Percentiles rank a stretch among this genome's conserved stretches.
These are phyloP conservation scores for Boletus subparvulus DNA, from an alignment of 768 basidiomycete genomes.

Conservation along the genomic window DNA sequence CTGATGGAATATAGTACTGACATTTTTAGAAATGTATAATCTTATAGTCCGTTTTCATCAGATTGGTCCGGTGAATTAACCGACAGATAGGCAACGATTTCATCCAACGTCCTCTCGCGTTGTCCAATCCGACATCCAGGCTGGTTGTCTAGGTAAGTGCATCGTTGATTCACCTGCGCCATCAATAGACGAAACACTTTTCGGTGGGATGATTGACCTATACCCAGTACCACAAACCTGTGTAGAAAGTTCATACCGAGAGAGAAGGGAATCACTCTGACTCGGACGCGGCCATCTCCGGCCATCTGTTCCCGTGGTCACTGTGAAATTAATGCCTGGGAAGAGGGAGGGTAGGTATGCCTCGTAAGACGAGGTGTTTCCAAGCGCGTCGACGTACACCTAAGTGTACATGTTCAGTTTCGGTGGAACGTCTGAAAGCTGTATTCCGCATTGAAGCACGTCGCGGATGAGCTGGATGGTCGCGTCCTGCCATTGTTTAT, in stretches of 20 bases:
- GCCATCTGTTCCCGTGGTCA: slow-evolving; percentile 33
- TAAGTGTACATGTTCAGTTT: slow-evolving; percentile 27
- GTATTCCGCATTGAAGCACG: slow-evolving; percentile 76
- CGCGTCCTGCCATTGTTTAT: slow-evolving; percentile 84
- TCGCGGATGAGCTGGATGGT: slow-evolving; percentile 87
- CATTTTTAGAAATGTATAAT: background rate
- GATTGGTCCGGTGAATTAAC: background rate
- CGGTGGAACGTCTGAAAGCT: slow-evolving; percentile 64
- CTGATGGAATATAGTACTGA: slow-evolving; percentile 25
- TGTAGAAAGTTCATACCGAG: background rate
- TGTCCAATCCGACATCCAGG: background rate
- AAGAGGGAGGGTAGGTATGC: slow-evolving; percentile 77
- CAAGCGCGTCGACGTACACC: slow-evolving; percentile 95
- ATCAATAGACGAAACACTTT: too few species aligned
- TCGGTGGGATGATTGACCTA: too few species aligned
- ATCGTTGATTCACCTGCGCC: too few species aligned
- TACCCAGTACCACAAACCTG: too few species aligned
- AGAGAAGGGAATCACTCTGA: slow-evolving; percentile 19
- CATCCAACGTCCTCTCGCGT: too few species aligned
- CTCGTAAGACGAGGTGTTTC: slow-evolving; percentile 83
- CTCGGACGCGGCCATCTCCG: slow-evolving; percentile 29
- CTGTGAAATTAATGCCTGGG: slow-evolving; percentile 83
- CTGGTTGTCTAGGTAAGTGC: too few species aligned
- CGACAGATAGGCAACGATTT: too few species aligned
- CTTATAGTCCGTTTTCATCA: background rate